phyloP scores from a whole-genome alignment of 768 basidiomycete genomes.

The Phaeolepiota aurea region DNA sequence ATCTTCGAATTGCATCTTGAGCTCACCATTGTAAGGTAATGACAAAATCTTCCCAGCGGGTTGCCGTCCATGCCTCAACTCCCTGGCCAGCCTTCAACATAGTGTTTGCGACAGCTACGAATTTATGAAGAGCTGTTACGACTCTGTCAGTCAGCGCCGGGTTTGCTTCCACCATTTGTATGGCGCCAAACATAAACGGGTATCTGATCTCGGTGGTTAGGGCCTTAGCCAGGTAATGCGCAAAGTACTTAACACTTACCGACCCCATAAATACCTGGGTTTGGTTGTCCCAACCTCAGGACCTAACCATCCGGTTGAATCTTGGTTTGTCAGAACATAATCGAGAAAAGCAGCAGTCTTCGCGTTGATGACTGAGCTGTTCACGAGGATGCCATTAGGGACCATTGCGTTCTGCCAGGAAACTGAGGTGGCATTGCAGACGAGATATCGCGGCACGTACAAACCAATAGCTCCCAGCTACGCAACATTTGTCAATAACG shows the following conservation, averaged over 20 bases:
- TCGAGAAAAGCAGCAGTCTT: slow-evolving; percentile 40
- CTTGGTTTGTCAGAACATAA: slow-evolving; percentile 43
- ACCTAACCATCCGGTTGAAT: slow-evolving; percentile 47
- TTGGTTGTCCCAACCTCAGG: slow-evolving; percentile 46
- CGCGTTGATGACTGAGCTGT: slow-evolving; percentile 34
- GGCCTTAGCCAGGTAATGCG: not conserved
- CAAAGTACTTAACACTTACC: slow-evolving; percentile 16
- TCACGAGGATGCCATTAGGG: slow-evolving; percentile 38
- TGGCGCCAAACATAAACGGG: slow-evolving; percentile 51
- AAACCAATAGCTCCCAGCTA: slow-evolving; percentile 55
- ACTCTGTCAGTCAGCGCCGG: slow-evolving; percentile 33
- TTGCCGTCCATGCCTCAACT: slow-evolving; percentile 43
- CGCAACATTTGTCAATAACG: not conserved
- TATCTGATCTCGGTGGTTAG: slow-evolving; percentile 26
- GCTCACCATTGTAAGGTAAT: slow-evolving; percentile 44
- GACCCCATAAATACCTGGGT: slow-evolving; percentile 47
- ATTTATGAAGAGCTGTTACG: slow-evolving; percentile 44
- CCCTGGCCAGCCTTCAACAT: slow-evolving; percentile 47
- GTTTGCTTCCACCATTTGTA: slow-evolving; percentile 45
- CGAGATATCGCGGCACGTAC: slow-evolving; percentile 18
- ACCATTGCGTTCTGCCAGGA: slow-evolving; percentile 41
- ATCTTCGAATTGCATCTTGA: not conserved
- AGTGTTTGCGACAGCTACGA: slow-evolving; percentile 40
- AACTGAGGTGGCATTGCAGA: not conserved
- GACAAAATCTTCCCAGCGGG: slow-evolving; percentile 54